Base-by-base conservation (phyloP, 1,284 basidiomycete species). In the Ceratobasidium sp. region DNA sequence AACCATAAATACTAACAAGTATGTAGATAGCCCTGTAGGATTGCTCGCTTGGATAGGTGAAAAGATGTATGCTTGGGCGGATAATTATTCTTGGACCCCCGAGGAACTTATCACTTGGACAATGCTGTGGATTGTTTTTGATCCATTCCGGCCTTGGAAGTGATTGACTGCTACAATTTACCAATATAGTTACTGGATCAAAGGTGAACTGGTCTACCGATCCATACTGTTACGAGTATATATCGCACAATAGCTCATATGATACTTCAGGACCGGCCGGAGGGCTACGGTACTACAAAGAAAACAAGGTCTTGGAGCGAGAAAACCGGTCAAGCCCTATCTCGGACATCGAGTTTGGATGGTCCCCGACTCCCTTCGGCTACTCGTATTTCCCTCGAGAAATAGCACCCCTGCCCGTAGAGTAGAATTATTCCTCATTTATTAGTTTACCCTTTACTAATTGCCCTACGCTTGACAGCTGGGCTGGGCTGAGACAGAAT, bases 21-120 rank as follows among this genome's bases (percentile, higher is more conserved):
- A 69, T 59, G 16, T 54, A 79, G 79, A 79, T 65, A 80, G 79
- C 44, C 80, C 79, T 23, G 70, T 73, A 1, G 80, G 78, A 16
- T 66, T 81, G 4, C 59, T 81, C 41, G 78, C 80, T 27, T 80
- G 80, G 80, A 75, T 81, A 44, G 74, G 78, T 5, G 79, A 81
- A 69, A 81, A 81, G 52, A 62, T 78, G 18, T 55, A 80, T 52
- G 33, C 62, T 8, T 80, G 80, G 78, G 73, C 79, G 41, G 80
- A 80, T 55, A 55, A 66, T 38, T 81, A 81, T 46, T 68, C 78
- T 10, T 81, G 79, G 79, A 77, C 79, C 27, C 65, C 77, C 18
- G 80, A 81, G 33, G 80, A 81, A 62, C 64, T 78, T 18, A 65
- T 80, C 50, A 79, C 78, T 20, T 80, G 79, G 78, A 74, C 77